Conservation (phyloP, 108 stramenopile species). For the Cyclotella sp. region DNA sequence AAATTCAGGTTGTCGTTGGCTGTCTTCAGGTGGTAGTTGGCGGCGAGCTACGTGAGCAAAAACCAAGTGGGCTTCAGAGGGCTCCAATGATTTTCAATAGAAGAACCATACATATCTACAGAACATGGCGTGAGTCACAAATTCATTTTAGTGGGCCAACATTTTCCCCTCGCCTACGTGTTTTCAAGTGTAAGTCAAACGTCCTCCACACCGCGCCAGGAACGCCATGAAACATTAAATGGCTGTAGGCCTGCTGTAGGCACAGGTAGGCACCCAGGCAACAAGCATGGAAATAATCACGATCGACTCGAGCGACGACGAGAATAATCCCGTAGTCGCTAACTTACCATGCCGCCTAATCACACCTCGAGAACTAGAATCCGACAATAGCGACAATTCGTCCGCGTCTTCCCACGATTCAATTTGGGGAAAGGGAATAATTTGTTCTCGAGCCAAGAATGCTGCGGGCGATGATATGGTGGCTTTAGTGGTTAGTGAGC, state of each 20-base stretch:
- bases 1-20: too few relatives aligned
- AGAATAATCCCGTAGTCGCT: not conserved
- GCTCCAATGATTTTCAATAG: too few relatives aligned
- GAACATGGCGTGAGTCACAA: too few relatives aligned
- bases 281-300: constrained; percentile 10
- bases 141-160: too few relatives aligned
- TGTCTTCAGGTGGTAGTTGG: too few relatives aligned
- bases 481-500: not conserved
- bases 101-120: too few relatives aligned
- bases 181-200: too few relatives aligned
- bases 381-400: not conserved
- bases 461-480: not conserved
- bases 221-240: too few relatives aligned
- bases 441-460: not conserved
- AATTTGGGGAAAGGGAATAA: constrained; percentile 5
- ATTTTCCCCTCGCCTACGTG: too few relatives aligned
- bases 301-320: constrained; percentile 7
- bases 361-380: constrained; percentile 5
- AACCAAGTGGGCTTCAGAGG: not conserved
- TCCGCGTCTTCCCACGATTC: constrained; percentile 1
- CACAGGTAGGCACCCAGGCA: not conserved
- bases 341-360: not conserved
- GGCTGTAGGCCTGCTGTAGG: too few relatives aligned
- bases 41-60: too few relatives aligned
- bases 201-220: too few relatives aligned